Conservation (phyloP, 2,329 filamentous ascomycete genomes). For the Blastomyces gilchristii region DNA sequence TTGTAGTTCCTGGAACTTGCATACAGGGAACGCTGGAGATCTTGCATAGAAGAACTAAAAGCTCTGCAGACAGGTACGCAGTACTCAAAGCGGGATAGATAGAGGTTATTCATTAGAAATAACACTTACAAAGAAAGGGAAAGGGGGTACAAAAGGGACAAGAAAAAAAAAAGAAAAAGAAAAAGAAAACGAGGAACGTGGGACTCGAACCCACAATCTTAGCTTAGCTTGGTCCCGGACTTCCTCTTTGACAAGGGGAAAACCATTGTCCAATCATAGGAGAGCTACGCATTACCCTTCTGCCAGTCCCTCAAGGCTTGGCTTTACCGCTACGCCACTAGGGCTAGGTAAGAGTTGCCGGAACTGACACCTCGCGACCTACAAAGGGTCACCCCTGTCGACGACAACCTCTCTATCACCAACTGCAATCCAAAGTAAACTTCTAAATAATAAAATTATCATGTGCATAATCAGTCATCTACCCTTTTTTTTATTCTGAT, state of each 20-base stretch:
- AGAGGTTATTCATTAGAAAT: too few species aligned
- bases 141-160: neutral
- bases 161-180: slow-evolving; percentile 4
- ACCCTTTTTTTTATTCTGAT: neutral
- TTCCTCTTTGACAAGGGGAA: neutral
- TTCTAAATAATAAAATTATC: neutral
- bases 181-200: slow-evolving; percentile 15
- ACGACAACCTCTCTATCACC: too few species aligned
- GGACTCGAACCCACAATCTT: slow-evolving; percentile 19
- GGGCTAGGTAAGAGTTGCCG: neutral
- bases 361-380: neutral
- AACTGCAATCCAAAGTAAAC: neutral
- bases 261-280: slow-evolving; percentile 12
- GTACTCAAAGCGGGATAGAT: too few species aligned
- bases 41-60: too few species aligned
- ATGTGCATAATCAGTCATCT: neutral
- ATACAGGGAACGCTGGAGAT: too few species aligned
- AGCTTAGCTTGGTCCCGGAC: slow-evolving; percentile 12
- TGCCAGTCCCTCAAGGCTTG: slow-evolving; percentile 14
- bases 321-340: neutral
- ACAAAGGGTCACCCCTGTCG: neutral
- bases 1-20: too few species aligned
- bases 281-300: slow-evolving; percentile 18
- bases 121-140: too few species aligned
- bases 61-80: too few species aligned